phyloP scores from a whole-genome alignment of 75 land plant genomes.

The Chamaecyparis obtusa region DNA sequence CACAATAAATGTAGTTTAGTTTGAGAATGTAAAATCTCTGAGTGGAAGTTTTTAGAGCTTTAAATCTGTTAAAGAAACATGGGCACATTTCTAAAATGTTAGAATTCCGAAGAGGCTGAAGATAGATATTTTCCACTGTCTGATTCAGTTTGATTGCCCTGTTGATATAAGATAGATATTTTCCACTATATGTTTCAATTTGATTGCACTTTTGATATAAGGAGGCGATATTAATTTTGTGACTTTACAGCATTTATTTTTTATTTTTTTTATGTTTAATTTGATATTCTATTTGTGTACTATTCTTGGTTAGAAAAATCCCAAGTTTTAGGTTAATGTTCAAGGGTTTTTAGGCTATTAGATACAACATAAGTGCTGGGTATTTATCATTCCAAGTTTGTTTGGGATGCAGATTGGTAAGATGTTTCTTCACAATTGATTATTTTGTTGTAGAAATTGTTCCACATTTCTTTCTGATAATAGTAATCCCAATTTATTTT shows the following conservation, averaged over 20 bases:
- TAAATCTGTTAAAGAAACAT: too few species aligned
- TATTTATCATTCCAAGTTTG: neutral
- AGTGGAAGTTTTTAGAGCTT: too few species aligned
- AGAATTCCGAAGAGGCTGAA: too few species aligned
- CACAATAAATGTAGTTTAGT: too few species aligned
- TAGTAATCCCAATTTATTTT: neutral
- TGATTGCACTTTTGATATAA: neutral
- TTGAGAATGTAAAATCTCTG: too few species aligned
- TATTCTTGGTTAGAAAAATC: neutral
- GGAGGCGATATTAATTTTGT: neutral
- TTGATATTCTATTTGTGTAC: neutral
- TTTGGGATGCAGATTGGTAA: neutral
- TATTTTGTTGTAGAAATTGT: too few species aligned
- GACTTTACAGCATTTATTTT: neutral
- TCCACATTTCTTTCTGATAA: neutral
- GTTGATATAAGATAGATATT: neutral
- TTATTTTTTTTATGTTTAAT: neutral
- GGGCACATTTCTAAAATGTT: too few species aligned
- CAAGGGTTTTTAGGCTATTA: neutral
- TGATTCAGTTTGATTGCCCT: too few species aligned
- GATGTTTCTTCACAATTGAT: neutral
- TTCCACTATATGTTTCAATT: neutral
- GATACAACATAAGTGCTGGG: neutral
- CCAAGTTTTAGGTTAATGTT: neutral
- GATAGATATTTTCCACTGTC: too few species aligned